A percentile compares a stretch with the other conserved stretches of the same genome.
These are phyloP conservation scores for Pholiota molesta DNA, from an alignment of 768 basidiomycete genomes.

Conservation along the genomic window DNA sequence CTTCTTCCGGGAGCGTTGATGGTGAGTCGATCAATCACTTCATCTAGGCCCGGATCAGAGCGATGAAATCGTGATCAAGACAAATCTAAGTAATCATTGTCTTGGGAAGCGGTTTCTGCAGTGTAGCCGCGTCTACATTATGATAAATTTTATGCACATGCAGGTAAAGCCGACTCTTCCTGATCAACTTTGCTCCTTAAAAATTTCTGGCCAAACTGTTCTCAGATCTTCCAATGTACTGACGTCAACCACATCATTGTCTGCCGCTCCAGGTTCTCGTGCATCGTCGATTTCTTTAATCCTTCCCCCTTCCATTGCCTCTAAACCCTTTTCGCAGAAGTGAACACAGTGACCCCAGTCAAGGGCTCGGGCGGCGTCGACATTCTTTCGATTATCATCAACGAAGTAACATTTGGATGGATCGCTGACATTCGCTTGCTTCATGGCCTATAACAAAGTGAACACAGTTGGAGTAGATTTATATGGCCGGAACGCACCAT, in stretches of 20 bases:
- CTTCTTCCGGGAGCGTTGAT: too few relatives aligned
- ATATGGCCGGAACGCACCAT: constrained; percentile 40
- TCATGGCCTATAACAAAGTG: constrained; percentile 57
- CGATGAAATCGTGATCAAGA: too few relatives aligned
- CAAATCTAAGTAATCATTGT: too few relatives aligned
- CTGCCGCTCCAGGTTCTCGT: constrained; percentile 33
- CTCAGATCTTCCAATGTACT: constrained; percentile 67
- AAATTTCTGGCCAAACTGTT: constrained; percentile 75
- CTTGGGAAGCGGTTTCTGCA: not conserved
- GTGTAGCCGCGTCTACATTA: not conserved
- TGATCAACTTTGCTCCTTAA: constrained; percentile 35
- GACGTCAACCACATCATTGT: constrained; percentile 56
- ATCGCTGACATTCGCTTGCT: constrained; percentile 59
- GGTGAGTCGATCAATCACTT: too few relatives aligned
- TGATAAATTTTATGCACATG: too few relatives aligned
- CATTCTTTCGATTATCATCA: constrained; percentile 75
- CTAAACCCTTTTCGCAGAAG: constrained; percentile 71
- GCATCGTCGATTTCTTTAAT: constrained; percentile 49
- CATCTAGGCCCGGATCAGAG: too few relatives aligned
- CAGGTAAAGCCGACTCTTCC: not conserved
- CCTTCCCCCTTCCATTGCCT: constrained; percentile 65
- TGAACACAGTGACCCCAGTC: constrained; percentile 80
- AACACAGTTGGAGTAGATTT: constrained; percentile 6
- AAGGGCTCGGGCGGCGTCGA: constrained; percentile 62
- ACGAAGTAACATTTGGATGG: constrained; percentile 76